Conservation (phyloP, 75 land plant genomes). For the Cryptomeria japonica region DNA sequence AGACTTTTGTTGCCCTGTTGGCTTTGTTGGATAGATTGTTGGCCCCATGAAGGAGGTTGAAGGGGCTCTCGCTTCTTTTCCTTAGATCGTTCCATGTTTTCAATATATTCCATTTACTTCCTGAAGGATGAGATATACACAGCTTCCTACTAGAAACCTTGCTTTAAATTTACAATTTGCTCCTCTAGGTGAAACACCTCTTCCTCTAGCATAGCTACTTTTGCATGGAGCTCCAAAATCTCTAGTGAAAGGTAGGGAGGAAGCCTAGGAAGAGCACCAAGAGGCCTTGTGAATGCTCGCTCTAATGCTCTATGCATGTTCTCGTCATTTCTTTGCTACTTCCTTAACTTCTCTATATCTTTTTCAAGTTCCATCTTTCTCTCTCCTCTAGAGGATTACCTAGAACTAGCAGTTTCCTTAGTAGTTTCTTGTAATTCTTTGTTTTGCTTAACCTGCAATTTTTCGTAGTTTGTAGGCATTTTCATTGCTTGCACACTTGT, state of each 20-base stretch:
- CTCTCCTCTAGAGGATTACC: constrained; percentile 2
- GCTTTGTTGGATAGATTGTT: constrained; percentile 1
- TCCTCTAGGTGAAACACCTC: constrained; percentile 72
- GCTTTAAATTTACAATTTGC: constrained; percentile 53
- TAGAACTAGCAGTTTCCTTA: background rate
- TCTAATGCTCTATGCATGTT: constrained; percentile 50
- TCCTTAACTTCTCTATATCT: constrained; percentile 15
- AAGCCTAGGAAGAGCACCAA: constrained; percentile 38
- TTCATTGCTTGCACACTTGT: constrained; percentile 6
- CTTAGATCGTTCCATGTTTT: constrained; percentile 15
- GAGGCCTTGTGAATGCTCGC: constrained; percentile 51
- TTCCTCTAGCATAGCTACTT: constrained; percentile 78
- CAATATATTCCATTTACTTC: constrained; percentile 14
- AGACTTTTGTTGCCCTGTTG: constrained; percentile 5
- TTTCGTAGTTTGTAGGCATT: background rate
- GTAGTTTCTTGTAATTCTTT: background rate
- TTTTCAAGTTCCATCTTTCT: constrained; percentile 13
- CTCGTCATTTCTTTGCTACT: constrained; percentile 27
- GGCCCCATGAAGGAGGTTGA: background rate
- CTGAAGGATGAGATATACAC: constrained; percentile 16
- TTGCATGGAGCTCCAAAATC: constrained; percentile 66
- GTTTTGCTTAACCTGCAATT: background rate
- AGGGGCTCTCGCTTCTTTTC: background rate
- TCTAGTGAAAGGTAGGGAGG: constrained; percentile 58
- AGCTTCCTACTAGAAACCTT: constrained; percentile 48